These are phyloP conservation scores for Bruguiera sexangula DNA, from an alignment of 345 rosid genomes.

Conservation along the genomic window DNA sequence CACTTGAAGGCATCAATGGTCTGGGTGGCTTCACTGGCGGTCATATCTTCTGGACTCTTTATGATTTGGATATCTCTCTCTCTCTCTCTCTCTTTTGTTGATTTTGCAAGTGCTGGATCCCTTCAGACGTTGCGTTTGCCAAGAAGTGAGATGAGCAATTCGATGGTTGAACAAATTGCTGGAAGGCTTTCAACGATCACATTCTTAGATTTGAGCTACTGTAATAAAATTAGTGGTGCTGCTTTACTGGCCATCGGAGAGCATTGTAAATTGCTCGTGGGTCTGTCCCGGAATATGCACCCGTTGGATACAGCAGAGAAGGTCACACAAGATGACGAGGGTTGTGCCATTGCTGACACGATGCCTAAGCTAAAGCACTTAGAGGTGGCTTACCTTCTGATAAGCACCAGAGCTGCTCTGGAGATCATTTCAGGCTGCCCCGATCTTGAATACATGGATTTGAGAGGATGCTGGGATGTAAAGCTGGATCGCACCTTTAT, in stretches of 20 bases:
- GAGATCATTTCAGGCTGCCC: conserved; percentile 53
- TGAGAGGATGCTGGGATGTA: conserved; percentile 89
- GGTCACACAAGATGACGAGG: conserved; percentile 67
- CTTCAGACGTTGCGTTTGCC: conserved; percentile 63
- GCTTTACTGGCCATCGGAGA: conserved; percentile 70
- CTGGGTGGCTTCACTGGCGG: neutral
- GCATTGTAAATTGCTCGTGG: conserved; percentile 59
- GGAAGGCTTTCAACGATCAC: conserved; percentile 61
- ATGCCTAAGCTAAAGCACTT: conserved; percentile 79
- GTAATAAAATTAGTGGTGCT: conserved; percentile 54
- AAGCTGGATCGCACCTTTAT: conserved; percentile 57
- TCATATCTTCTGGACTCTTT: neutral
- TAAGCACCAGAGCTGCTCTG: conserved; percentile 56
- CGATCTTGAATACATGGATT: conserved; percentile 63
- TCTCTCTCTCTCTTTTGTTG: neutral
- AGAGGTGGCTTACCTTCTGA: conserved; percentile 64
- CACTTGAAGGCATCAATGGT: neutral
- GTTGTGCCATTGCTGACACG: conserved; percentile 64
- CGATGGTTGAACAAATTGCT: conserved; percentile 57
- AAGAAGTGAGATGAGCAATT: conserved; percentile 58
- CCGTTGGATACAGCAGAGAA: conserved; percentile 46
- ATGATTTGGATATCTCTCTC: conserved; percentile 8
- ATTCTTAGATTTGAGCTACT: conserved; percentile 81
- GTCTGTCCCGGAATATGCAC: conserved; percentile 73
- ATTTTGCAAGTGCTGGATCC: conserved; percentile 68